Percentiles rank a stretch among this genome's conserved stretches.
Conservation (phyloP, 306 rosid species). For the Pueraria montana region DNA sequence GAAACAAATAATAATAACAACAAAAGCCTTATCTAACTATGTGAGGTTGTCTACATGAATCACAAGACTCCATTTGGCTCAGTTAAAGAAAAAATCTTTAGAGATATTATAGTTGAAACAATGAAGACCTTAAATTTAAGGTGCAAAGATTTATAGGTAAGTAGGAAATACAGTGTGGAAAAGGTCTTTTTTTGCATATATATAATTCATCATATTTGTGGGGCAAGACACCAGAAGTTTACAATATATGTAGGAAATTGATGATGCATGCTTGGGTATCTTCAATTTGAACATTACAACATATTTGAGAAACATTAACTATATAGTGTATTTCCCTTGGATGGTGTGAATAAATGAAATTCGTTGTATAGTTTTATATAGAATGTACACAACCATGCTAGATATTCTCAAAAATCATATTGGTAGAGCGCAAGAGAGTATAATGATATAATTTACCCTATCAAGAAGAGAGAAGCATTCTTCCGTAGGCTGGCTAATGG, state of each 20-base stretch:
- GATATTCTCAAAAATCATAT: conserved; percentile 5
- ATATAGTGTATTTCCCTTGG: neutral
- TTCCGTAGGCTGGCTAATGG: neutral
- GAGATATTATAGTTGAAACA: neutral
- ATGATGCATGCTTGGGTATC: neutral
- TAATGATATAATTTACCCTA: conserved; percentile 53
- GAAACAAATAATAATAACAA: neutral
- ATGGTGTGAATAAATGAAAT: neutral
- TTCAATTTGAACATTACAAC: conserved; percentile 29
- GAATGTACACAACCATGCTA: neutral
- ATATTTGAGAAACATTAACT: neutral
- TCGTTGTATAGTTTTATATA: neutral
- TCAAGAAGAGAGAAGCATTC: conserved; percentile 18
- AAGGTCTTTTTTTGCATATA: neutral
- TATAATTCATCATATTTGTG: neutral
- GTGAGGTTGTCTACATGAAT: no score
- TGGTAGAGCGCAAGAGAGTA: neutral
- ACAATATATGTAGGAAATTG: neutral
- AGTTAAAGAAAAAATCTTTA: no score
- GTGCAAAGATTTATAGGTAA: neutral
- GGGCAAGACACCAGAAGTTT: neutral
- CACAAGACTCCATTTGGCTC: no score
- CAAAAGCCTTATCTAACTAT: no score
- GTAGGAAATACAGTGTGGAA: neutral
- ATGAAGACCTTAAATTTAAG: conserved; percentile 1